Conservation (phyloP, 495 filamentous ascomycete species). For the Neurospora sp. region DNA sequence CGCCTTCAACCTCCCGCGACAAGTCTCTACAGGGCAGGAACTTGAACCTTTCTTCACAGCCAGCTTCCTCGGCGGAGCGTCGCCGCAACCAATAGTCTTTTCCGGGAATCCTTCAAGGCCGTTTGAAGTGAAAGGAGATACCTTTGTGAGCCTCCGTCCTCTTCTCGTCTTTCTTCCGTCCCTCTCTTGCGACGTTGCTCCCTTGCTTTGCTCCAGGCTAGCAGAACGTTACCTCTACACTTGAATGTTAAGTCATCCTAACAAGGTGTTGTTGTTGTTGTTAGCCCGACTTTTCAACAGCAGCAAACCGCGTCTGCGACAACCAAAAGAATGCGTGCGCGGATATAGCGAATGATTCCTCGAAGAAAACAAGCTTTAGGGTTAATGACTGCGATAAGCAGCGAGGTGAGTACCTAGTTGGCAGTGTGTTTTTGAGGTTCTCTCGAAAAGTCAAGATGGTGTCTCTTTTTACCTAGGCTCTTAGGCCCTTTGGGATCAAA, state of each 20-base stretch:
- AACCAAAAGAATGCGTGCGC: conserved; percentile 34
- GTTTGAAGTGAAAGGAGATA: conserved; percentile 36
- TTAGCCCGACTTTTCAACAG: conserved; percentile 25
- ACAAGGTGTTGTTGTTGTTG: too few species aligned
- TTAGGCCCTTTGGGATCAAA: background rate
- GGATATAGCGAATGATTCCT: conserved; percentile 21
- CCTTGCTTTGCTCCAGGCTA: too few species aligned
- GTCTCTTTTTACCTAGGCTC: background rate
- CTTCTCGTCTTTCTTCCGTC: too few species aligned
- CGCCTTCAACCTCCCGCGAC: conserved; percentile 10
- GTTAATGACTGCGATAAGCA: conserved; percentile 31
- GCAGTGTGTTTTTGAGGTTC: background rate
- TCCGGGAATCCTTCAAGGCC: conserved; percentile 29
- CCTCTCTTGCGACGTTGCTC: too few species aligned
- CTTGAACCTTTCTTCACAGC: conserved; percentile 16
- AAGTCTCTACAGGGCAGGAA: conserved; percentile 8
- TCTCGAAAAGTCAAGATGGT: background rate
- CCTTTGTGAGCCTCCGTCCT: conserved; percentile 32
- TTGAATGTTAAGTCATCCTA: too few species aligned
- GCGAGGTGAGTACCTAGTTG: conserved; percentile 18
- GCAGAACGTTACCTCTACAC: too few species aligned
- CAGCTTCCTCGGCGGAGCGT: conserved; percentile 14
- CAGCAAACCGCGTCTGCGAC: conserved; percentile 28
- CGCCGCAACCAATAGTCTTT: conserved; percentile 21
- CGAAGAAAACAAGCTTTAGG: conserved; percentile 13